Evolutionary conservation across 768 basidiomycete genomes (phyloP).

Genomic region (Leccinellum rugosiceps): DNA sequence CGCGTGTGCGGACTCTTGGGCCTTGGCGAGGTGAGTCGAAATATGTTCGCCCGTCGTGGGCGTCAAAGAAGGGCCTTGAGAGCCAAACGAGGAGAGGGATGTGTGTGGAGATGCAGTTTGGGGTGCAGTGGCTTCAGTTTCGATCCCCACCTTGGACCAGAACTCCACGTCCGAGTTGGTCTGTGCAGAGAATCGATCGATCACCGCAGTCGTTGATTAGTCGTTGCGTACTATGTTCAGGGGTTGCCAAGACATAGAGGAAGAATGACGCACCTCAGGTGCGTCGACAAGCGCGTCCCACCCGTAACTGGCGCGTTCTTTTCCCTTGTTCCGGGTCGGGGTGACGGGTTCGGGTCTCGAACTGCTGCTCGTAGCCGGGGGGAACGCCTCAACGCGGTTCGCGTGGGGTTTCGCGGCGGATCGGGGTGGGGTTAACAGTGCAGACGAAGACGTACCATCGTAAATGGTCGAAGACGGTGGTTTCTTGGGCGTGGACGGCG

Average conservation of each 20-base stretch:
- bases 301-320: slow-evolving; percentile 9
- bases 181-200: slow-evolving; percentile 9
- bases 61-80: background rate
- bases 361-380: background rate
- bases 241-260: background rate
- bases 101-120: background rate
- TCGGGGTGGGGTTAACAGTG: slow-evolving; percentile 23
- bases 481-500: slow-evolving; percentile 18
- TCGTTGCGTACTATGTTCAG: slow-evolving; percentile 9
- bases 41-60: slow-evolving; percentile 26
- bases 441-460: background rate
- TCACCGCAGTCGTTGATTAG: background rate
- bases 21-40: slow-evolving; percentile 1
- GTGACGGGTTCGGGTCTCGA: slow-evolving; percentile 12
- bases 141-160: background rate
- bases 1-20: background rate
- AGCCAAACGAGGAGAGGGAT: background rate
- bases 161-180: background rate
- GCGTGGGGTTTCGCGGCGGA: slow-evolving; percentile 2
- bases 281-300: slow-evolving; percentile 3
- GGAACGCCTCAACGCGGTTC: background rate
- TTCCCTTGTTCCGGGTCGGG: slow-evolving; percentile 26
- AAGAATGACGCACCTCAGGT: slow-evolving; percentile 5
- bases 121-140: background rate
- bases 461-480: background rate